These are phyloP conservation scores for Xylariaceae sp. DNA, from an alignment of 2,329 filamentous ascomycete genomes.

Conservation along the genomic window DNA sequence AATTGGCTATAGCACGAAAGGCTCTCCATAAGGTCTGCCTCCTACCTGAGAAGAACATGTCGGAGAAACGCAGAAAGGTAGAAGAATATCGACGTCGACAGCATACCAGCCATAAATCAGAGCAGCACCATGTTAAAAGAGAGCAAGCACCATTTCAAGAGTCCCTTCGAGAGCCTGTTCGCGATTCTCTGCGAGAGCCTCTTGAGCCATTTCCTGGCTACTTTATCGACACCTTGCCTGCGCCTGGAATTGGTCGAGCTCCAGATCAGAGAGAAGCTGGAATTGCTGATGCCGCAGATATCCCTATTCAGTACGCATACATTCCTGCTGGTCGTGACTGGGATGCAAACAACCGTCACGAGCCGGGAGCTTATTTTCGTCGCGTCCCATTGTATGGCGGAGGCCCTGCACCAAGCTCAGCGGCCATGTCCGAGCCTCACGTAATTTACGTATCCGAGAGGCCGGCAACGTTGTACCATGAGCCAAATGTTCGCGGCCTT, in stretches of 20 bases:
- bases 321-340: slow-evolving; percentile 5
- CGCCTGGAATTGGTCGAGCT: too few species aligned
- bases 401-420: slow-evolving; percentile 15
- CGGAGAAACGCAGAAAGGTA: neutral
- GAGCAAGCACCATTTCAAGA: neutral
- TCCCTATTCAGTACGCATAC: neutral
- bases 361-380: slow-evolving; percentile 17
- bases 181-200: too few species aligned
- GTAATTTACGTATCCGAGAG: slow-evolving; percentile 15
- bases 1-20: slow-evolving; percentile 21
- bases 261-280: neutral
- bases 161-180: too few species aligned
- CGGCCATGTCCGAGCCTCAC: slow-evolving; percentile 21
- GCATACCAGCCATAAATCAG: neutral
- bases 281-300: neutral
- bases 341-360: slow-evolving; percentile 4
- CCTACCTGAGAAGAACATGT: slow-evolving; percentile 9
- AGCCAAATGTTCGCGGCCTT: slow-evolving; percentile 3
- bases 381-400: slow-evolving; percentile 23
- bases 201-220: too few species aligned
- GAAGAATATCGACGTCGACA: slow-evolving; percentile 5
- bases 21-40: slow-evolving; percentile 17
- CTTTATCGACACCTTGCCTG: too few species aligned
- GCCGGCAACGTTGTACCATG: slow-evolving; percentile 2
- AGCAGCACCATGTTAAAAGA: slow-evolving; percentile 2